phyloP scores from a whole-genome alignment of 257 asterid genomes.

The Ilex asprella region DNA sequence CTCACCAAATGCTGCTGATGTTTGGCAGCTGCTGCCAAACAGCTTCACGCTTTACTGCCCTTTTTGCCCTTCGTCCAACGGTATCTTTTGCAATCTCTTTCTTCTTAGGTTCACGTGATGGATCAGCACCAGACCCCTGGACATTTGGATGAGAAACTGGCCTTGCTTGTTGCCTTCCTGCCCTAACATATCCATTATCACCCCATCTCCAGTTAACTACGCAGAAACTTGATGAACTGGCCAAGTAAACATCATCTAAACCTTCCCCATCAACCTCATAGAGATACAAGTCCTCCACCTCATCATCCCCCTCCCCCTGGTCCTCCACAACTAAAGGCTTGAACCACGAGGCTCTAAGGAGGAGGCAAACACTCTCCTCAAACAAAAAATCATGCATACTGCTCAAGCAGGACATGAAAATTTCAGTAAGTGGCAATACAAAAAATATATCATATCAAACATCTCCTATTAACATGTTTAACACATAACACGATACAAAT shows the following conservation, averaged over 20 bases:
- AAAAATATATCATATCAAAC: not conserved
- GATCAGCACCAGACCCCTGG: slow-evolving; percentile 41
- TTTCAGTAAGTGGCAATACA: not conserved
- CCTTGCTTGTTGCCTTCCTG: slow-evolving; percentile 82
- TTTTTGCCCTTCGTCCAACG: slow-evolving; percentile 81
- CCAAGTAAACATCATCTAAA: slow-evolving; percentile 40
- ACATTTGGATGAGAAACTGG: slow-evolving; percentile 29
- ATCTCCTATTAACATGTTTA: not conserved
- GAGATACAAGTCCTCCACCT: slow-evolving; percentile 37
- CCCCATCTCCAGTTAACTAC: slow-evolving; percentile 86
- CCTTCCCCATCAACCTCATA: slow-evolving; percentile 51
- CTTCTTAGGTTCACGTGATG: slow-evolving; percentile 63
- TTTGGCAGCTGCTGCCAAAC: slow-evolving; percentile 69
- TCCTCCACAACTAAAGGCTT: slow-evolving; percentile 60
- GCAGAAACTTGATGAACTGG: slow-evolving; percentile 45
- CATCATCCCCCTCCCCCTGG: slow-evolving; percentile 43
- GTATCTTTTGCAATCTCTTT: slow-evolving; percentile 39
- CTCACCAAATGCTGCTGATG: slow-evolving; percentile 55
- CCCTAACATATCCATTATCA: slow-evolving; percentile 69
- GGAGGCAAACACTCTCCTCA: slow-evolving; percentile 94
- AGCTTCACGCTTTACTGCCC: slow-evolving; percentile 76
- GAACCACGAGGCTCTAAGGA: slow-evolving; percentile 88
- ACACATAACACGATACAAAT: not conserved
- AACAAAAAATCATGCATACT: slow-evolving; percentile 80
- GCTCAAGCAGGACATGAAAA: slow-evolving; percentile 5